Base-by-base conservation (phyloP, 1,284 basidiomycete species). In the Inonotus hispidus region DNA sequence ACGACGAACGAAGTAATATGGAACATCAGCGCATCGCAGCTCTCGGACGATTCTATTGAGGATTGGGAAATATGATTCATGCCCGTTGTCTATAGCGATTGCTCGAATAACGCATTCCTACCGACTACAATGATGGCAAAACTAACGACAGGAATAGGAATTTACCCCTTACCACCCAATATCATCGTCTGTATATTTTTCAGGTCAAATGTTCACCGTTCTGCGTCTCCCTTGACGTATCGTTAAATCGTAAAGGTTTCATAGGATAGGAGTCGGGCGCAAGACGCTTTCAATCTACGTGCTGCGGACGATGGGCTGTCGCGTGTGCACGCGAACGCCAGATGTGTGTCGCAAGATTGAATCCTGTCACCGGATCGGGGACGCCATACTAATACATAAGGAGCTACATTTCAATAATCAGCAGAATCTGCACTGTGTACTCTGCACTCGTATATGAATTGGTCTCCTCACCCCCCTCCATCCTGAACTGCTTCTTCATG, bases 261-360 rank as follows among this genome's bases (percentile, higher is more conserved):
- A 71, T 93, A 96, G 0, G 90, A 71, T 93, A 96, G 0, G 90
- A 88, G 10, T 77, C 75, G 8, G 82, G 82, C 0, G 94, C 90
- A 14, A 95, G 81, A 64, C 79, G 82, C 86, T 93, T 93, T 5
- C 93, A 94, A 41, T 80, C 79, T 57, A 89, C 81, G 69, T 96
- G 94, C 66, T 89, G 81, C 13, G 91, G 91, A 3, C 87, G 82
- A 1, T 84, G 82, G 67, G 85, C 85, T 38, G 86, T 75, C 0
- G 94, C 94, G 66, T 93, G 88, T 65, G 81, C 81, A 3, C 92
- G 84, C 41, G 88, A 92, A 72, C 93, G 90, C 94, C 94, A 97
- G 54, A 96, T 89, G 75, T 94, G 96, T n/a, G 93, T 95, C 2
- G 94, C 93, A 57, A 95, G 84, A 71, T 96, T 95, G 73, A 91